Conservation (phyloP, 202 grass and related monocot species). For the Panicum virgatum region DNA sequence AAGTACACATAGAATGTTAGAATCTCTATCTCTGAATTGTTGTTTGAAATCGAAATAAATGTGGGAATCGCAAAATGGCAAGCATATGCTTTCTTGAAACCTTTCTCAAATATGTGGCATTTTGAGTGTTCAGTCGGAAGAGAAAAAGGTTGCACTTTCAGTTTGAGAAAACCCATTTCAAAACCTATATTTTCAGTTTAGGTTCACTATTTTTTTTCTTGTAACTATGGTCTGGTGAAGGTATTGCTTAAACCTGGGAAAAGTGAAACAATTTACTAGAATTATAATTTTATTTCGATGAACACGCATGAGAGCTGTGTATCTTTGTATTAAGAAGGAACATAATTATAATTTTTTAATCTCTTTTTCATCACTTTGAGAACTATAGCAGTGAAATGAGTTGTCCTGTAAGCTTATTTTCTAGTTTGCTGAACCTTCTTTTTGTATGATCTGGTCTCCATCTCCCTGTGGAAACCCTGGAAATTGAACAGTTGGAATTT, state of each 20-base stretch:
- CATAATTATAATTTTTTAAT: neutral
- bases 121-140: neutral
- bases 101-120: slow-evolving; percentile 11
- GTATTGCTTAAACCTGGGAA: neutral
- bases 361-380: slow-evolving; percentile 1
- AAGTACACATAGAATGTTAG: neutral
- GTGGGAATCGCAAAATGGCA: neutral
- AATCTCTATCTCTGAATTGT: neutral
- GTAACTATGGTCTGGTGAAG: neutral
- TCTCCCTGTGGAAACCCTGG: neutral
- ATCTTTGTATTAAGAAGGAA: no score
- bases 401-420: slow-evolving; percentile 21
- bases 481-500: neutral
- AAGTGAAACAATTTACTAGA: no score
- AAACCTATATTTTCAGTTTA: neutral
- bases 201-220: neutral
- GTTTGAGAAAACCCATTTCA: no score
- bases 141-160: neutral
- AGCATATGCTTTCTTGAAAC: neutral
- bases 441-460: slow-evolving; percentile 13
- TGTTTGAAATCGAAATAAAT: neutral
- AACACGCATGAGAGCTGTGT: no score
- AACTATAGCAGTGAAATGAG: slow-evolving; percentile 4
- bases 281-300: no score
- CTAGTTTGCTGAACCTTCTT: slow-evolving; percentile 30